These are phyloP conservation scores for Cyberlindnera lachancei DNA, from an alignment of 805 yeast species.

Conservation along the genomic window DNA sequence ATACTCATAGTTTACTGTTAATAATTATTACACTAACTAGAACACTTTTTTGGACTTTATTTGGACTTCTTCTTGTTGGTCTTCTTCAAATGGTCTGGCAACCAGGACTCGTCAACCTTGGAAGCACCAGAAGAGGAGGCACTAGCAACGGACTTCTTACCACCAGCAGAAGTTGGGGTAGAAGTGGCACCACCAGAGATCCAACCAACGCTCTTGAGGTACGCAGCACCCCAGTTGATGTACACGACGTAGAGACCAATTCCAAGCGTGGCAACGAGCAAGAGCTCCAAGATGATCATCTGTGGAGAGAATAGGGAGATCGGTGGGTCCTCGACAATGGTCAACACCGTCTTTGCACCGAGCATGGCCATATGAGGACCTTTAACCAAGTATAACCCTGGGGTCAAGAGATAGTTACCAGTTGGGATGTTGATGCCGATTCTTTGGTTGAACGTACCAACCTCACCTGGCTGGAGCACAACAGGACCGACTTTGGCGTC, in stretches of 20 bases:
- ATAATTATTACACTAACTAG: no score
- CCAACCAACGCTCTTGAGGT: conserved; percentile 29
- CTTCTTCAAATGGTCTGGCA: conserved; percentile 47
- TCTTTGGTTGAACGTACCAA: conserved; percentile 46
- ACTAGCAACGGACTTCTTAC: conserved; percentile 6
- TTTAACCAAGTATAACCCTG: conserved; percentile 47
- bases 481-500: conserved; percentile 58
- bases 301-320: conserved; percentile 69
- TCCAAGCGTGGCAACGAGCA: conserved; percentile 43
- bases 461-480: conserved; percentile 40
- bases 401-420: conserved; percentile 49
- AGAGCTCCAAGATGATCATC: conserved; percentile 52
- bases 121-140: conserved; percentile 21
- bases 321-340: conserved; percentile 54
- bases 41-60: conserved; percentile 2
- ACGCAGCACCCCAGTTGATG: conserved; percentile 37
- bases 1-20: no score
- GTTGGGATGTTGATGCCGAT: conserved; percentile 53
- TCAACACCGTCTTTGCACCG: conserved; percentile 49
- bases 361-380: conserved; percentile 45
- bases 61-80: conserved; percentile 20
- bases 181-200: conserved; percentile 23
- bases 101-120: conserved; percentile 43
- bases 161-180: conserved; percentile 1
- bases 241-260: conserved; percentile 42